A percentile compares a stretch with the other conserved stretches of the same genome.
These are phyloP conservation scores for Penicillium macrosclerotiorum DNA, from an alignment of 495 filamentous ascomycete genomes.

Conservation along the genomic window DNA sequence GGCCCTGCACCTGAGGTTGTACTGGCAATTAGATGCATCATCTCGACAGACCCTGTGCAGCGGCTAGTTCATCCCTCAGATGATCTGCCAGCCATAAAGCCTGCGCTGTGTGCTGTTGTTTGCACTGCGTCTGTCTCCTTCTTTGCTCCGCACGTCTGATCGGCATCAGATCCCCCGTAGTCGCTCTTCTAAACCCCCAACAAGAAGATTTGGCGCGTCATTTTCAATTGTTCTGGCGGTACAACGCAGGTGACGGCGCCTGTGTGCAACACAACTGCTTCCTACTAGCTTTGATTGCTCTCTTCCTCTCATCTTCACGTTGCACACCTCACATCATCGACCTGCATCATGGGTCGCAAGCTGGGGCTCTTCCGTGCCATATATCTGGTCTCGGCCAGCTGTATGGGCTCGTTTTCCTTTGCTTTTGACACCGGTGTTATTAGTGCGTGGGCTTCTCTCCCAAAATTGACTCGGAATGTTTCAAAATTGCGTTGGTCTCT, in stretches of 20 bases:
- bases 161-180: background rate
- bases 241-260: too few relatives aligned
- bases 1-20: too few relatives aligned
- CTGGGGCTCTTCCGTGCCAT: constrained; percentile 33
- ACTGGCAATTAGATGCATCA: background rate
- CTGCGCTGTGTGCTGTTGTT: background rate
- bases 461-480: too few relatives aligned
- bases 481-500: too few relatives aligned
- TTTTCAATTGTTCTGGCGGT: too few relatives aligned
- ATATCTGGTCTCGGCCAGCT: constrained; percentile 37
- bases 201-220: too few relatives aligned
- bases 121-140: background rate
- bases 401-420: constrained; percentile 41
- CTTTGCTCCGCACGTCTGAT: background rate
- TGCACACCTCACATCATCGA: background rate
- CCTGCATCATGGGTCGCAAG: constrained; percentile 26
- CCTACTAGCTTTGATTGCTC: background rate
- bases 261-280: background rate
- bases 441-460: constrained; percentile 24
- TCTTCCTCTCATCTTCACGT: background rate
- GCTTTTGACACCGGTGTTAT: constrained; percentile 42
- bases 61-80: too few relatives aligned
- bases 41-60: too few relatives aligned
- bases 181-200: background rate
- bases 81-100: background rate